Conservation (phyloP, 2,329 filamentous ascomycete species). For the Cordyceps javanica region DNA sequence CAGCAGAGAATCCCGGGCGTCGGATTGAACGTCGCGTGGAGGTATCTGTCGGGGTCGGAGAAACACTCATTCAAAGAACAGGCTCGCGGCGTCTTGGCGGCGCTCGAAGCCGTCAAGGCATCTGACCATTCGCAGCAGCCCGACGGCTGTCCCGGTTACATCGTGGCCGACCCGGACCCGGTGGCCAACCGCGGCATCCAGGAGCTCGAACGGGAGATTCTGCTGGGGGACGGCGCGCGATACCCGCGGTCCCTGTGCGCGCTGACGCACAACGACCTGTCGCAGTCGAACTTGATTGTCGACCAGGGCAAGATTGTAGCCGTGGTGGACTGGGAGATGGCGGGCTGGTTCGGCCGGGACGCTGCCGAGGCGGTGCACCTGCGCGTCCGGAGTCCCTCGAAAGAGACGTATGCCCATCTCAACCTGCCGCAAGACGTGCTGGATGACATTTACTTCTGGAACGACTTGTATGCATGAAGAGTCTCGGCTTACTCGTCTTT, state of each 20-base stretch:
- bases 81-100: constrained; percentile 22
- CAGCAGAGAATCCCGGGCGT: constrained; percentile 34
- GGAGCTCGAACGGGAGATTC: background rate
- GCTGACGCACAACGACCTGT: constrained; percentile 2
- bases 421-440: background rate
- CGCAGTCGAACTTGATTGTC: constrained; percentile 22
- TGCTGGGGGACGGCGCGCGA: background rate
- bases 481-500: background rate
- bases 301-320: constrained; percentile 21
- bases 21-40: constrained; percentile 29
- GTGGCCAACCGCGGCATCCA: background rate
- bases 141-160: background rate
- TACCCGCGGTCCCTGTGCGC: background rate
- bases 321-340: constrained; percentile 26
- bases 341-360: background rate
- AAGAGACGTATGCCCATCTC: background rate
- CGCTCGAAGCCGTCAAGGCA: constrained; percentile 23
- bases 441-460: background rate
- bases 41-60: constrained; percentile 27
- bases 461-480: background rate
- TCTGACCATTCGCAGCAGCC: background rate
- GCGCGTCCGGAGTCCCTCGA: background rate
- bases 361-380: background rate
- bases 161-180: background rate
- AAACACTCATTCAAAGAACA: constrained; percentile 30